These are phyloP conservation scores for Penicillium fuscoglaucum DNA, from an alignment of 2,329 filamentous ascomycete genomes.

Conservation along the genomic window DNA sequence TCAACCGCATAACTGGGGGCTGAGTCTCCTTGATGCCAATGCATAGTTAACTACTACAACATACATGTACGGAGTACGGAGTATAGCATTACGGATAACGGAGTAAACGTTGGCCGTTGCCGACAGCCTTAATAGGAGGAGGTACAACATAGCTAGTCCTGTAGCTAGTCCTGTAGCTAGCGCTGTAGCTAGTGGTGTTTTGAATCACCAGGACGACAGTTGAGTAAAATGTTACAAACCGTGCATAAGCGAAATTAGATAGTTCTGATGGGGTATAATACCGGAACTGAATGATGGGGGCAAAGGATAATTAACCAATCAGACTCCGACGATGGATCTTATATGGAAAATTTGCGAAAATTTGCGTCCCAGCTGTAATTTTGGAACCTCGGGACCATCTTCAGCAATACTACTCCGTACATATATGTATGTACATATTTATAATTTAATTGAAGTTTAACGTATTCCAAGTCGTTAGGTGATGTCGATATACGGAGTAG, in stretches of 20 bases:
- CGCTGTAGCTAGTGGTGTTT: neutral
- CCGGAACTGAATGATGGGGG: constrained; percentile 17
- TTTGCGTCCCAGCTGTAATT: constrained; percentile 3
- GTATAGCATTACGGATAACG: neutral
- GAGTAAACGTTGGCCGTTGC: neutral
- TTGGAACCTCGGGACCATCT: too few relatives aligned
- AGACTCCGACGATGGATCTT: constrained; percentile 18
- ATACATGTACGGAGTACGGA: too few relatives aligned
- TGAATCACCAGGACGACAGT: constrained; percentile 16
- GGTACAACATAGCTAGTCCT: neutral
- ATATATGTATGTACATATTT: too few relatives aligned
- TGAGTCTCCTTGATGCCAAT: neutral
- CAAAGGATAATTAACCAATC: constrained; percentile 18
- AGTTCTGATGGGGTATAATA: constrained; percentile 23
- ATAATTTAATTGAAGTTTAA: neutral
- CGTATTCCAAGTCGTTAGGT: neutral
- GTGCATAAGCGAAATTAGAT: constrained; percentile 36
- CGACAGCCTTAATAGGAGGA: neutral
- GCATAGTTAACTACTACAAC: neutral
- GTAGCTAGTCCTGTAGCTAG: too few relatives aligned
- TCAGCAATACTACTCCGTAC: neutral
- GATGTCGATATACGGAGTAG: neutral
- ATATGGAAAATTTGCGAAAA: constrained; percentile 17
- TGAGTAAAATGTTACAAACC: neutral
- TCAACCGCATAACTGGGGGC: neutral